Base-by-base conservation (phyloP, 140 eudicot species). In the Cichorium intybus region DNA sequence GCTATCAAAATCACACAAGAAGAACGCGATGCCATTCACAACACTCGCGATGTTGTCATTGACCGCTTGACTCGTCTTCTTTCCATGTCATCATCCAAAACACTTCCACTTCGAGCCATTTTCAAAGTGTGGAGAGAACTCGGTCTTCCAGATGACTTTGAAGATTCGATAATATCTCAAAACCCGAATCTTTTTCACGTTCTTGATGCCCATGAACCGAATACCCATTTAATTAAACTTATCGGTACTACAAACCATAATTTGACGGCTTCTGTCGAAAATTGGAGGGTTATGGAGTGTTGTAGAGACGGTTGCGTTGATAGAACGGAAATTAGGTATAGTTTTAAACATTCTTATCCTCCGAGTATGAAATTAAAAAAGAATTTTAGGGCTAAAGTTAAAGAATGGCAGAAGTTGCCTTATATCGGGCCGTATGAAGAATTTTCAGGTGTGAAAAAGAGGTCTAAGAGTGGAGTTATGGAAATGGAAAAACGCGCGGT, bases 41-140 rank as follows among this genome's bases (percentile, higher is more conserved):
- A 62, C 41, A 72, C 86, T 0, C 56, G 75, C 43, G 79, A 83
- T 4, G 68, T 81, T 12, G 86, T 80, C 9, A 69, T 85, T 23
- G 77, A 80, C 50, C 85, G 99, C 27, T 81, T 92, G 81, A 79
- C 75, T 50, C 84, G 95, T 28, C 69, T 92, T 73, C 84, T 92
- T n/a, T 79, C 95, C 1, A 92, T 92, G 93, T 88, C 97, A 7
- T 35, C 21, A 29, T 77, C 93, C 7, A 88, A 75, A 60, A 81
- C 70, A n/a, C 43, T 92, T 58, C 99, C 99, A 11, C 81, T 88
- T 33, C 66, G 97, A 21, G 99, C 95, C 9, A 71, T 93, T 53
- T 88, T 88, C 54, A 93, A 93, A 56, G 97, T 93, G 9, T 93
- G 92, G 93, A 85, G 85, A 62, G 99, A 88, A 62, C 79, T 93